Base-by-base conservation (phyloP, 2,329 filamentous ascomycete species). In the Colletotrichum falcatum region DNA sequence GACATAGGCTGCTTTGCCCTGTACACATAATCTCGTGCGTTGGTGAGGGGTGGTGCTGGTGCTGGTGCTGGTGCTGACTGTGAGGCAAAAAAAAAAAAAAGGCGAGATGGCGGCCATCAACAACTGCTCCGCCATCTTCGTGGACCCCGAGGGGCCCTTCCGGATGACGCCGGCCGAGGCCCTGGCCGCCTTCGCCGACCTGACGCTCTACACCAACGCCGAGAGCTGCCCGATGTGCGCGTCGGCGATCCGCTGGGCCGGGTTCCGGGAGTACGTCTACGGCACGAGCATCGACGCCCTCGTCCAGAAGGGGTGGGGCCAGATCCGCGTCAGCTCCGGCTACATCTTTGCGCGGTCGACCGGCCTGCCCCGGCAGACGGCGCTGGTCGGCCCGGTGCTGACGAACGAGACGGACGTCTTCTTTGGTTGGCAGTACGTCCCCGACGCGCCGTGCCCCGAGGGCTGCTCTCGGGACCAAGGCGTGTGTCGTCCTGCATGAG, bases 191-290 rank as follows among this genome's bases (percentile, higher is more conserved):
- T 88, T 86, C 73, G 70, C 77, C 3, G 73, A 80, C 20, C 76
- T 89, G n/a, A 83, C 83, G 6, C 76, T 89, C 4, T 89, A 89
- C 76, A 89, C 87, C 28, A 89, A 87, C 75, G 87, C 83, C 2
- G 87, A 89, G 76, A 84, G 83, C 66, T 89, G 87, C 75, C 84
- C 86, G 8, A 89, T 89, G 84, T 89, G 87, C 73, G 86, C 87
- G 1, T 83, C 85, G 8, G 87, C 86, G 0, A 87, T 89, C 71
- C 83, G 86, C 1, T 89, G 85, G 85, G 81, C 86, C 0, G 85
- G 85, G 0, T 88, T 89, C 78, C 80, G 79, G 46, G 87, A 88
- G 77, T 87, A 86, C 74, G 81, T 89, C 9, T 89, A 85, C 73
- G 86, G 86, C 7, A 88, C 85, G 1, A 83, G 80, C 33, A 86